Evolutionary conservation across 345 rosid genomes (phyloP), one percentile per base, ranked within the genome.

Genomic region (Murraya paniculata): DNA sequence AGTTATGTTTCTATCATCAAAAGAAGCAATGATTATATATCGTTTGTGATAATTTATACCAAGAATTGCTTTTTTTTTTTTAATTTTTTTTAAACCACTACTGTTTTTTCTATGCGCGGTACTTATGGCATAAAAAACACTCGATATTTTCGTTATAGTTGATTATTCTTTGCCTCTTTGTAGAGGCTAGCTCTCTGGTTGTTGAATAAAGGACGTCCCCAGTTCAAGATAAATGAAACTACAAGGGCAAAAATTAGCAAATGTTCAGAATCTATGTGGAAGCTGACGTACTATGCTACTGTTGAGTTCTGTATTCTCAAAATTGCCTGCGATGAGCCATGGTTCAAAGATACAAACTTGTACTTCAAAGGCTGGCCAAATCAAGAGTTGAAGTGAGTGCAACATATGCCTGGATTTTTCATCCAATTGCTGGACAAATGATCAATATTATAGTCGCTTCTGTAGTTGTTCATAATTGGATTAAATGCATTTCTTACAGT

Each of bases 191-290:
- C 92, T 53, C 73, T 85, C 58, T 84, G 93, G 94, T 88, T 94
- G 74, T 76, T 86, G 85, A 64, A 57, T 22, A 79, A 72, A 5
- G 88, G 87, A 69, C 81, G 83, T 70, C 74, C 69, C 57, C 85
- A 88, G 0, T 74, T 84, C 45, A 94, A 84, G 83, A 73, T 89
- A 64, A 85, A 89, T 57, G 91, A 91, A 70, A 82, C 85, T 36
- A 86, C 84, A 50, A 68, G 39, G 0, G 90, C 88, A 1, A 91
- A 91, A 70, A 80, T 93, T 75, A 83, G 75, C 18, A 97, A 97
- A 84, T 89, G 94, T 83, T 87, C 92, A 9, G 99, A 94, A 67
- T 97, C 99, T 21, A 66, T 97, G 89, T 97, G 99, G 98, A 97
- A 93, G 78, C 75, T 97, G 28, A 76, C 88, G 73, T 94, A 90